A percentile compares a stretch with the other conserved stretches of the same genome.
Conservation (phyloP, 2,329 filamentous ascomycete genomes). For the Juglanconis sp. region DNA sequence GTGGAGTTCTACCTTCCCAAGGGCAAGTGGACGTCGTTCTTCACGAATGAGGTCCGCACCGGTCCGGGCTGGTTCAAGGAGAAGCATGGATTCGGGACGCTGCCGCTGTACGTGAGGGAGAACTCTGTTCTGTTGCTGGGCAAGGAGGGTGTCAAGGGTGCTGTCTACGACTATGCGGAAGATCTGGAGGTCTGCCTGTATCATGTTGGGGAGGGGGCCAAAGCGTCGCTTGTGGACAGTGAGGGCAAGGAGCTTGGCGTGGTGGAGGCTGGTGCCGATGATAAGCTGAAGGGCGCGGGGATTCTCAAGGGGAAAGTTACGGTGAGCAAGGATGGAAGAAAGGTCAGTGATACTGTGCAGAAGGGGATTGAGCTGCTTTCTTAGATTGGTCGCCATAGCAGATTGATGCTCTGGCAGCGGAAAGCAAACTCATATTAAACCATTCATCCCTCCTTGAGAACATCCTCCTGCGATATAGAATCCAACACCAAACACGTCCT, state of each 20-base stretch:
- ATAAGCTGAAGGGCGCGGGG: slow-evolving; percentile 36
- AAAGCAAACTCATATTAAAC: no score
- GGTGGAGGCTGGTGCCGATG: slow-evolving; percentile 37
- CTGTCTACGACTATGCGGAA: slow-evolving; percentile 45
- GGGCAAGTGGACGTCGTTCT: slow-evolving; percentile 45
- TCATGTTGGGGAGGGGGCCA: slow-evolving; percentile 37
- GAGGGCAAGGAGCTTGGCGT: slow-evolving; percentile 39
- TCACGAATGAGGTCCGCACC: slow-evolving; percentile 46
- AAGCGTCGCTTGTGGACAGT: slow-evolving; percentile 38
- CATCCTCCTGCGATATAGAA: no score
- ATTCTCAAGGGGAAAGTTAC: slow-evolving; percentile 34
- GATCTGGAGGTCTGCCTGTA: slow-evolving; percentile 48
- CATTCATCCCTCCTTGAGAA: no score
- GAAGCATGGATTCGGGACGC: slow-evolving; percentile 54
- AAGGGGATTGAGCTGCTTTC: slow-evolving; percentile 9
- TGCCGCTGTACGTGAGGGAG: slow-evolving; percentile 58
- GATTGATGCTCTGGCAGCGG: no score
- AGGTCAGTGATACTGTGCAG: slow-evolving; percentile 1
- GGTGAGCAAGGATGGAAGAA: slow-evolving; percentile 21
- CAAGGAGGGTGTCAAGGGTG: slow-evolving; percentile 34
- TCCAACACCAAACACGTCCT: not conserved
- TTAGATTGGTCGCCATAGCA: not conserved
- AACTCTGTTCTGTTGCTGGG: slow-evolving; percentile 48
- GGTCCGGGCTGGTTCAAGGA: slow-evolving; percentile 59
- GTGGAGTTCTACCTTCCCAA: slow-evolving; percentile 63